These are phyloP conservation scores for Millerozyma miso DNA, from an alignment of 805 yeast genomes.

Conservation along the genomic window DNA sequence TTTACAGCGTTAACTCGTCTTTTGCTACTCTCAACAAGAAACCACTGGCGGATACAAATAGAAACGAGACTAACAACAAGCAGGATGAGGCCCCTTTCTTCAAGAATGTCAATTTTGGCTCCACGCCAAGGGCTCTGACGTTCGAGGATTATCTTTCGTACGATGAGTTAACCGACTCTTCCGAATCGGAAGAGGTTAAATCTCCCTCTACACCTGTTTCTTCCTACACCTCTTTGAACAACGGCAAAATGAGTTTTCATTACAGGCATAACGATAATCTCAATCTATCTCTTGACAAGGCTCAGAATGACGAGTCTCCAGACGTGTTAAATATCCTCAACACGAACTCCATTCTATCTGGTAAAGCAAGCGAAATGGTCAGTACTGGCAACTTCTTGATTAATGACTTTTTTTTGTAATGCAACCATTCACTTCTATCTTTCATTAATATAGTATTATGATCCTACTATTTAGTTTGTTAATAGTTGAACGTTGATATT, in stretches of 20 bases:
- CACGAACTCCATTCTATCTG: constrained; percentile 31
- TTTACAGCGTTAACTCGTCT: constrained; percentile 30
- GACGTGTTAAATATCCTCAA: constrained; percentile 33
- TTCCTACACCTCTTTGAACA: constrained; percentile 4
- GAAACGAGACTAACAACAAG: not conserved
- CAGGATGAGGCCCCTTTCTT: constrained; percentile 29
- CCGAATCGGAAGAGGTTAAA: constrained; percentile 8
- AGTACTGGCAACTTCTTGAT: constrained; percentile 38
- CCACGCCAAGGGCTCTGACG: constrained; percentile 21
- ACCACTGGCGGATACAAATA: not conserved
- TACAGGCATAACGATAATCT: constrained; percentile 34
- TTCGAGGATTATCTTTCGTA: constrained; percentile 35
- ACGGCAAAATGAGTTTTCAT: constrained; percentile 31
- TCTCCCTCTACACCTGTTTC: constrained; percentile 6
- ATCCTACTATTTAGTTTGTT: constrained; percentile 1
- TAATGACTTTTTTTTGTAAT: constrained; percentile 40
- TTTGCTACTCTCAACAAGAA: constrained; percentile 26
- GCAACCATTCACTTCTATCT: constrained; percentile 2
- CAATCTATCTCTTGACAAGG: constrained; percentile 26
- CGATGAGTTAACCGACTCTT: constrained; percentile 16
- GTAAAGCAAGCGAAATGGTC: constrained; percentile 43
- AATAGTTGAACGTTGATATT: constrained; percentile 2
- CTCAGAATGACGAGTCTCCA: constrained; percentile 13
- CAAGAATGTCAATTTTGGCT: constrained; percentile 32
- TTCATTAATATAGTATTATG: not conserved